These are phyloP conservation scores for Colletotrichum simmondsii DNA, from an alignment of 2,329 filamentous ascomycete genomes.

Conservation along the genomic window DNA sequence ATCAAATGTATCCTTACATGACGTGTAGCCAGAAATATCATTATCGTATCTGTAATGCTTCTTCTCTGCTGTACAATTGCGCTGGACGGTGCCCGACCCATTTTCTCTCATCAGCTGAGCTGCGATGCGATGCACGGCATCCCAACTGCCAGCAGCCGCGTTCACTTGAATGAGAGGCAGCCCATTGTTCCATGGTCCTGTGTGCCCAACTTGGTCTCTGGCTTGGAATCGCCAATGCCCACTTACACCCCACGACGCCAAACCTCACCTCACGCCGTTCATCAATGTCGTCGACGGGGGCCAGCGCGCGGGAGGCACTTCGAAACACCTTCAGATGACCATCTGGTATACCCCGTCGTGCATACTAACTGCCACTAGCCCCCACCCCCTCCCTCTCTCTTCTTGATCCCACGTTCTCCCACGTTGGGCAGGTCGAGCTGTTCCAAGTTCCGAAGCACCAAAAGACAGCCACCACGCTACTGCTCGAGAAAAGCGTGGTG, in stretches of 20 bases:
- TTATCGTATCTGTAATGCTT: neutral
- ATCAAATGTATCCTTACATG: neutral
- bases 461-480: slow-evolving; percentile 8
- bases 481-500: neutral
- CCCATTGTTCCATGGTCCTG: neutral
- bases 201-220: neutral
- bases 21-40: neutral
- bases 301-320: neutral
- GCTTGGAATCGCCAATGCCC: neutral
- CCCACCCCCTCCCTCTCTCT: neutral
- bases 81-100: neutral
- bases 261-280: neutral
- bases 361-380: slow-evolving; percentile 9
- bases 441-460: neutral
- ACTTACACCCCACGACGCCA: slow-evolving; percentile 11
- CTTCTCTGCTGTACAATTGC: neutral
- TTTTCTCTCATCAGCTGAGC: neutral
- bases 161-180: neutral
- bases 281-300: neutral
- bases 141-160: neutral
- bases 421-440: slow-evolving; percentile 19
- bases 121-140: slow-evolving; percentile 8
- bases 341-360: neutral
- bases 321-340: slow-evolving; percentile 25
- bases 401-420: slow-evolving; percentile 4